Evolutionary conservation across 1,284 basidiomycete species (phyloP).

Genomic region (Marasmius sp.): DNA sequence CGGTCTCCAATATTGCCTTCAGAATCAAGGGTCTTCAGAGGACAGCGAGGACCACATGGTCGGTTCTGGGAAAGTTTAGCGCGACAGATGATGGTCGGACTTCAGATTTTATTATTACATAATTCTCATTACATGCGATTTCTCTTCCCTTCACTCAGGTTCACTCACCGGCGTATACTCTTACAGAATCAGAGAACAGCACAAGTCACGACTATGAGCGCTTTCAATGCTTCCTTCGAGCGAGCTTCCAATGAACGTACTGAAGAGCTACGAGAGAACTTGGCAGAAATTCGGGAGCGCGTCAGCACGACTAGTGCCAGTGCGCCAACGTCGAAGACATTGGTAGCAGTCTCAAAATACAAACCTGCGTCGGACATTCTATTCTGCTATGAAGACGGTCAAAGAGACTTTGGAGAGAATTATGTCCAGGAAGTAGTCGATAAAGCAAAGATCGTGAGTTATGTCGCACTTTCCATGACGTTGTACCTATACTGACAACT

Average conservation of each 20-base stretch:
- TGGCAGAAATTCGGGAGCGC: constrained; percentile 2
- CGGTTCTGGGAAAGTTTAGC: too few relatives aligned
- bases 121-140: not conserved
- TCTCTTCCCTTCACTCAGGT: not conserved
- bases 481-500: not conserved
- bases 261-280: not conserved
- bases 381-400: constrained; percentile 77
- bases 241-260: not conserved
- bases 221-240: not conserved
- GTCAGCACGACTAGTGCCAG: not conserved
- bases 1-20: too few relatives aligned
- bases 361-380: constrained; percentile 89
- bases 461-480: constrained; percentile 1
- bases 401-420: constrained; percentile 96
- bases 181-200: not conserved
- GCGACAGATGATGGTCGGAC: too few relatives aligned
- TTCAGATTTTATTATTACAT: not conserved
- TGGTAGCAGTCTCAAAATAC: constrained; percentile 94
- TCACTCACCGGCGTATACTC: not conserved
- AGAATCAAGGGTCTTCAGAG: too few relatives aligned
- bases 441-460: constrained; percentile 75
- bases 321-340: constrained; percentile 20
- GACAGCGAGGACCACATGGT: too few relatives aligned
- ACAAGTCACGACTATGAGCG: not conserved
- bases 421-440: constrained; percentile 96